Evolutionary conservation across 192 early-diverging fungal genomes (phyloP), one percentile per base, ranked within the genome.

Genomic region (Backusella tuberculispora): DNA sequence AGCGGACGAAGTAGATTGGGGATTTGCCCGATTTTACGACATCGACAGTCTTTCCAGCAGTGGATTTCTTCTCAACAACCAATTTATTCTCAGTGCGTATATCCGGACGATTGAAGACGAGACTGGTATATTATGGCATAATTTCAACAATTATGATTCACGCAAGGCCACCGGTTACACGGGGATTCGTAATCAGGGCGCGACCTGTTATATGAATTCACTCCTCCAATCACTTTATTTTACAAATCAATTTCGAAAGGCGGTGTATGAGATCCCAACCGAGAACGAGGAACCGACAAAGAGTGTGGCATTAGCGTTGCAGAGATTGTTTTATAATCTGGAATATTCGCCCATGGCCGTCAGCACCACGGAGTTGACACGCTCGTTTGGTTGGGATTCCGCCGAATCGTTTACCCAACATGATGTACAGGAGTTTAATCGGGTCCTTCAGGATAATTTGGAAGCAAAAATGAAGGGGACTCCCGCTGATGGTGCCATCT

Each of bases 131-230:
- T 86, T 98, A 63, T 99, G 97, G 97, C 95, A 98, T 83, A 45
- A 65, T 44, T 71, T 53, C 48, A n/a, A 8, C n/a, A 92, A 91
- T 74, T 97, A 94, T 83, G 93, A 96, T 80, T 98, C 97, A 43
- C 94, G 94, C 78, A 88, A 88, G 64, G 86, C 90, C 77, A 96
- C 96, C 29, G 97, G 98, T 6, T 96, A 88, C 83, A 94, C 98
- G 8, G 98, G 97, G 0, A 85, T 99, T 71, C 93, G 93, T 73
- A 99, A 99, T 82, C 97, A 98, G 80, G 98, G 96, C 14, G 96
- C 97, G 0, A 99, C 98, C 0, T 97, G 98, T 83, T 99, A 99
- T 81, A 97, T 99, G 96, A 99, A 98, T 88, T 97, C 96, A 68
- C 85, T 98, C n/a, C 84, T 99, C 29, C 98, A 99, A 78, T 96